Evolutionary conservation across 2,329 filamentous ascomycete species (phyloP), one percentile per base, ranked within the genome.

Genomic region (Capronia coronata): DNA sequence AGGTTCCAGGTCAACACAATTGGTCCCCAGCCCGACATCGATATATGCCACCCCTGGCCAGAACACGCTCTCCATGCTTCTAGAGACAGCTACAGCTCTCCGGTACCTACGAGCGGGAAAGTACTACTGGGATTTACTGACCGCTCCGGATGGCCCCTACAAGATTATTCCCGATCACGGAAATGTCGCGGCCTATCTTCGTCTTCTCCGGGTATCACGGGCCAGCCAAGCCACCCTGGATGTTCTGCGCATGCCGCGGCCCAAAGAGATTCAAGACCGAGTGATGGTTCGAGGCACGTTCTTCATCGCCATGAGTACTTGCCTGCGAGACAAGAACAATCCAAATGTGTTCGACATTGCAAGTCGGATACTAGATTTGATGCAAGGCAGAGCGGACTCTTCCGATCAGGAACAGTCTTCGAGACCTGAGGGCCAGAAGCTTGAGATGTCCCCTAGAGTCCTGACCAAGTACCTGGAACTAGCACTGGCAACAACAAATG

Each of bases 91-190:
- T 44, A 69, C 75, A 10, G 74, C 78, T 25, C 75, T 82, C 25
- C 76, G 78, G 44, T 75, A 78, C 45, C 78, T 79, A 6, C 75
- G 76, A 11, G 68, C 78, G n/a, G 85, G 81, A n/a, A 68, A 77
- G 45, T 75, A 75, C 25, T 97, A 96, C 49, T 97, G 90, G 90
- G 72, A 83, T 14, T 63, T 83, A 4, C 71, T 96, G 49, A 86
- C 83, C 5, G 65, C 72, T 1, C 67, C 61, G 0, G 52, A 62
- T 2, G 51, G 62, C 5, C 48, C 74, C 10, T 75, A 80, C 64
- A 68, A 69, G n/a, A 68, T 96, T 51, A 63, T 71, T 1, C 89
- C 91, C 0, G 90, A 96, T 64, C 61, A 71, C 7, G 75, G 82
- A 55, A 89, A 87, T 63, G 85, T 83, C 68, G 73, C 81, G 56